Conservation (phyloP, 768 basidiomycete genomes). For the Pleurotus salmoneostramineus region DNA sequence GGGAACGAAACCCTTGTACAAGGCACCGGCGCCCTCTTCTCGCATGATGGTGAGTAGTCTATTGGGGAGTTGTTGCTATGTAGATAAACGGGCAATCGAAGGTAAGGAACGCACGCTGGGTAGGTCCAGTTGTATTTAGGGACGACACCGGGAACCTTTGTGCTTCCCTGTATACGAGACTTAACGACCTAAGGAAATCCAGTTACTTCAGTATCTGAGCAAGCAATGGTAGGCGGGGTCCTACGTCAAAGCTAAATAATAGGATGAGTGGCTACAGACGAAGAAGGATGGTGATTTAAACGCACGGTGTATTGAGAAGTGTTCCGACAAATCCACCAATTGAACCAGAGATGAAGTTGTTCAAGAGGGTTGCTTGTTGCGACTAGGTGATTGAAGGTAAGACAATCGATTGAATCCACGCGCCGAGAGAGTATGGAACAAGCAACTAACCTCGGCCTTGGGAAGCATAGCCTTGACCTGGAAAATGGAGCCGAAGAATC, state of each 20-base stretch:
- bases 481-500: conserved; percentile 93
- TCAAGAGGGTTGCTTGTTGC: conserved; percentile 66
- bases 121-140: conserved; percentile 97
- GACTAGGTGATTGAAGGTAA: conserved; percentile 32
- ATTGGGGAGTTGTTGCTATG: not conserved
- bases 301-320: conserved; percentile 87
- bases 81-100: not conserved
- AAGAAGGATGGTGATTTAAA: not conserved
- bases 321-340: conserved; percentile 92
- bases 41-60: conserved; percentile 68
- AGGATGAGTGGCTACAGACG: not conserved
- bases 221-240: not conserved
- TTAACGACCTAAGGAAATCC: conserved; percentile 73
- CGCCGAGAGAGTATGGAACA: not conserved
- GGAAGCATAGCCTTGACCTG: conserved; percentile 79
- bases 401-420: not conserved
- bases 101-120: conserved; percentile 45
- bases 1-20: conserved; percentile 95
- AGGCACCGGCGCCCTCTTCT: conserved; percentile 81
- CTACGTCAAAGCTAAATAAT: conserved; percentile 28
- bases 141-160: conserved; percentile 58
- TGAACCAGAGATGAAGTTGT: conserved; percentile 90
- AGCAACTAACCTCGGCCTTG: conserved; percentile 66
- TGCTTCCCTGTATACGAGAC: conserved; percentile 85
- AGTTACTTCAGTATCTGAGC: conserved; percentile 1